Base-by-base conservation (phyloP, 192 early-diverging fungal species). In the Thamnidium elegans region DNA sequence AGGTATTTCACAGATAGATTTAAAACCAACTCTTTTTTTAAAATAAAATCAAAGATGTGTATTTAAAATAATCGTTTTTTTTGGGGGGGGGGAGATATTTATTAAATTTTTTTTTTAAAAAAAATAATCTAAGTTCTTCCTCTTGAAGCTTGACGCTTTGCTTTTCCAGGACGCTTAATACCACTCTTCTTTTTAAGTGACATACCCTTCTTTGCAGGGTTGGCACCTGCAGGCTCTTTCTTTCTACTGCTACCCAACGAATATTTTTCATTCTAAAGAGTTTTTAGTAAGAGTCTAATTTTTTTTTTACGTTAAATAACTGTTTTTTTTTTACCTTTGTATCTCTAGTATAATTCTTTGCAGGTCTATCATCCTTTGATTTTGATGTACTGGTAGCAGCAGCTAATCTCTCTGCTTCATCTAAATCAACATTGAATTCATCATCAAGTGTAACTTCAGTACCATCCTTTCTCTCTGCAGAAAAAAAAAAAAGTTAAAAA, bases 381-480 rank as follows among this genome's bases (percentile, higher is more conserved):
- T 44, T 58, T 8, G 4, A 9, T 58, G n/a, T 43, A 21, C 11
- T 45, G 8, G 56, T 58, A 20, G 56, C 56, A 21, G 56, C 56
- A 46, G 43, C 59, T 20, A 48, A 39, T 46, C 59, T 46, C n/a
- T 62, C 59, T 32, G 59, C 67, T 54, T 78, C 72, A 8, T 87
- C 88, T 47, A 89, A 66, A 30, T 81, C 80, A 54, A 91, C 78
- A 66, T 85, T 87, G 77, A 90, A 90, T 26, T 89, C 86, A 58
- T 87, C 86, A 61, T 69, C 69, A 6, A 74, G 58, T 46, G 60
- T 71, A n/a, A 58, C 55, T 48, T 82, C 78, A 45, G 71, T 48
- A 42, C 81, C 56, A 32, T 62, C 81, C 62, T 78, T 80, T 55
- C 79, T 75, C 62, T 84, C 82, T 84, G 72, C 32, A 26, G 54